Evolutionary conservation across 2,329 filamentous ascomycete species (phyloP).

Genomic region (Botrytis aclada): DNA sequence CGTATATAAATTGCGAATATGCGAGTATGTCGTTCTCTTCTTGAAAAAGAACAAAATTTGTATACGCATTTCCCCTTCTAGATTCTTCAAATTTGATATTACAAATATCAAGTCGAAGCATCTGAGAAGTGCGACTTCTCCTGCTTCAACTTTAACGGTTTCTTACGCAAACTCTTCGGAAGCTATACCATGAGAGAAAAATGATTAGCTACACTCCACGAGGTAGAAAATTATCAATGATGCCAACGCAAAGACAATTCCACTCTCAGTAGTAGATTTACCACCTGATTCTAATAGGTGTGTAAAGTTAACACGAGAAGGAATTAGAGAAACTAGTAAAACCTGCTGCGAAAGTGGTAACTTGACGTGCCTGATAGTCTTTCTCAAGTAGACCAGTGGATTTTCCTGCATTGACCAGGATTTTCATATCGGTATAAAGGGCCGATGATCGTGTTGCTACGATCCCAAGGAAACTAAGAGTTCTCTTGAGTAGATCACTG

Average conservation of each 20-base stretch:
- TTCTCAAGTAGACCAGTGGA: slow-evolving; percentile 25
- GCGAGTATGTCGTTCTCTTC: not conserved
- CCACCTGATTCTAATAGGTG: not conserved
- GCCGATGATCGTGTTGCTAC: slow-evolving; percentile 72
- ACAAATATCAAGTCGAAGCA: not conserved
- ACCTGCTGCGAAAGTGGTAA: slow-evolving; percentile 14
- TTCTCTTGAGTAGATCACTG: slow-evolving; percentile 62
- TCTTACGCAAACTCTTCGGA: not conserved
- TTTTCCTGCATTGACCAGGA: slow-evolving; percentile 51
- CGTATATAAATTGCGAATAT: not conserved
- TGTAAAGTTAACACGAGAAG: slow-evolving; percentile 7
- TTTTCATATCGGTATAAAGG: slow-evolving; percentile 68
- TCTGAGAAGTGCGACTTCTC: not conserved
- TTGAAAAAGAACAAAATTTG: not conserved
- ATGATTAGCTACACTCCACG: slow-evolving; percentile 7
- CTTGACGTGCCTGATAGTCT: slow-evolving; percentile 18
- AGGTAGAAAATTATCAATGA: not conserved
- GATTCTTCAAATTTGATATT: not conserved
- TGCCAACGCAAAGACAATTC: not conserved
- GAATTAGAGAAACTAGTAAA: slow-evolving; percentile 9
- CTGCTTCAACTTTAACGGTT: slow-evolving; percentile 2
- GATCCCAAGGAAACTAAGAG: slow-evolving; percentile 71
- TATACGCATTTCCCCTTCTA: not conserved
- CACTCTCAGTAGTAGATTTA: slow-evolving; percentile 11
- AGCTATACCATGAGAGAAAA: slow-evolving; percentile 7